Evolutionary conservation across 345 rosid species (phyloP).

Genomic region (Salix arbutifolia): DNA sequence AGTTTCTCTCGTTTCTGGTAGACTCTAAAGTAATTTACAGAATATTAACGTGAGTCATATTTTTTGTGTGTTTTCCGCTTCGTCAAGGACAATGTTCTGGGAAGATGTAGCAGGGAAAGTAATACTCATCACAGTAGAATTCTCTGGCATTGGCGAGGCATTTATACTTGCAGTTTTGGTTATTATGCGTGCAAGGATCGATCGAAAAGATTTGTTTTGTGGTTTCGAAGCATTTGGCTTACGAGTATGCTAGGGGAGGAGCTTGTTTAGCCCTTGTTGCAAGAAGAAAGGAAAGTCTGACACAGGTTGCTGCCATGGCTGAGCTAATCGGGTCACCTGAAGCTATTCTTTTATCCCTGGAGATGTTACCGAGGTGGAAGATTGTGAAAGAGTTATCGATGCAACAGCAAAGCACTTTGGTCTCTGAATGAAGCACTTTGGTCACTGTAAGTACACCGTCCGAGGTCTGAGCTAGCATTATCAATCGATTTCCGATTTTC

Average conservation of each 20-base stretch:
- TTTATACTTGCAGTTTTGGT: too few species aligned
- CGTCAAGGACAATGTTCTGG: conserved; percentile 24
- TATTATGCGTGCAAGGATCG: too few species aligned
- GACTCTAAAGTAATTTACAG: too few species aligned
- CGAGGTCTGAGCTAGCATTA: background rate
- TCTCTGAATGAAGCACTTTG: conserved; percentile 19
- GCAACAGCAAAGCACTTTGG: background rate
- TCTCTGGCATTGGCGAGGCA: conserved; percentile 72
- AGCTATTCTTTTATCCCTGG: conserved; percentile 18
- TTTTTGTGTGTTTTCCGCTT: too few species aligned
- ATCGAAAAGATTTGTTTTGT: background rate
- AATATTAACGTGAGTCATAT: too few species aligned
- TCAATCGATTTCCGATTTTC: background rate
- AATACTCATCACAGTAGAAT: conserved; percentile 57
- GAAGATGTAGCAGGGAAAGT: conserved; percentile 65
- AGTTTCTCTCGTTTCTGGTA: too few species aligned
- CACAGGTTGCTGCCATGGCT: conserved; percentile 19
- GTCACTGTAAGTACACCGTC: conserved; percentile 17
- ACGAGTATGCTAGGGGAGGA: conserved; percentile 33
- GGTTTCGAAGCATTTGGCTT: conserved; percentile 34
- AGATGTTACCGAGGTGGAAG: conserved; percentile 26
- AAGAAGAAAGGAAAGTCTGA: conserved; percentile 24
- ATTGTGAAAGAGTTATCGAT: conserved; percentile 24
- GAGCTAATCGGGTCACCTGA: conserved; percentile 32
- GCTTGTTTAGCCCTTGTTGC: conserved; percentile 42